Evolutionary conservation across 768 basidiomycete genomes (phyloP), one percentile per base, ranked within the genome.

Genomic region (Mrakia hoshinonis): DNA sequence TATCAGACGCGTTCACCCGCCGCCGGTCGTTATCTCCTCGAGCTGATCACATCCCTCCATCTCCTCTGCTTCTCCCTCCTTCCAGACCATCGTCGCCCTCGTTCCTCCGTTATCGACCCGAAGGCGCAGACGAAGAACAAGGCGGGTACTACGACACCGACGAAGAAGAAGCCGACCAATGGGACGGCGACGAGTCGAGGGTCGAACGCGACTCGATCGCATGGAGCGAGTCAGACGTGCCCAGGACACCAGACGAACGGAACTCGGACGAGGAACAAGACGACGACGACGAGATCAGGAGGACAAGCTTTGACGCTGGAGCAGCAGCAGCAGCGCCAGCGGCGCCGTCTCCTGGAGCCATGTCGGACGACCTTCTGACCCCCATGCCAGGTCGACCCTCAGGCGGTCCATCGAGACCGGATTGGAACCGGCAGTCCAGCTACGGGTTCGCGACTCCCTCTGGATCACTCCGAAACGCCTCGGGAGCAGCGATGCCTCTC

Each of bases 41-140:
- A n/a, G 10, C 9, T 15, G 46, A 34, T 31, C 46, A 26, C 48
- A 26, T 36, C 22, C 7, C 48, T 51, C 20, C 64, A 4, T 31
- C 64, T 51, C 29, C 24, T 34, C 48, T 47, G 18, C 52, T 26
- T 47, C 26, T 58, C 43, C 20, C 26, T 51, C 39, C 26, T 10
- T 43, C 29, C 47, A 68, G 67, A 3, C 67, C 67, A 4, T 68
- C 67, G 12, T 68, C 67, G 29, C 67, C 67, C 18, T 68, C 67
- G 12, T 68, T 68, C 38, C 31, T 68, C 47, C 51, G 55, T 15
- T 68, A 68, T 24, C 22, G 36, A n/a, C 55, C 63, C 1, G 63
- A 55, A 36, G 52, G 54, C 18, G 24, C 20, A 51, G 52, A 68
- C 26, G 24, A 13, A 13, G 67, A 52, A 39, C 18, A 15, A 26